These are phyloP conservation scores for Aspergillus sp. DNA, from an alignment of 2,329 filamentous ascomycete genomes.

Conservation along the genomic window DNA sequence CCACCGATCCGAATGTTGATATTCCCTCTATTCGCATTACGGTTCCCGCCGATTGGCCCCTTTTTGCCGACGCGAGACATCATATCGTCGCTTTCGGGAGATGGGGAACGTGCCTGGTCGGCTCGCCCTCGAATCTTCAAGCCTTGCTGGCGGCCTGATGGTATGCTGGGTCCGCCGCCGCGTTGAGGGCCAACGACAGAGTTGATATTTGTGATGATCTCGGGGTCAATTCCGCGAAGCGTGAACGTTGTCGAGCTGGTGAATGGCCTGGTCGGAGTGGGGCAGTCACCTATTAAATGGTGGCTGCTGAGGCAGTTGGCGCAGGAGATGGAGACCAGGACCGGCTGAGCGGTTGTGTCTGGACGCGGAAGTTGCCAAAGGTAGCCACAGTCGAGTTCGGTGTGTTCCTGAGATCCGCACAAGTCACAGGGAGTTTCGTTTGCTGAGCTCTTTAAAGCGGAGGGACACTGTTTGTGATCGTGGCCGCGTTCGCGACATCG, in stretches of 20 bases:
- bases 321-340: slow-evolving; percentile 51
- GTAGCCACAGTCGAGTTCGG: slow-evolving; percentile 63
- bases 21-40: slow-evolving; percentile 34
- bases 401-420: slow-evolving; percentile 61
- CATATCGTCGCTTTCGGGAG: slow-evolving; percentile 43
- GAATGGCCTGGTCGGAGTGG: slow-evolving; percentile 33
- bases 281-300: slow-evolving; percentile 52
- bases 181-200: slow-evolving; percentile 23
- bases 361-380: slow-evolving; percentile 57
- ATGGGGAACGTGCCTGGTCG: slow-evolving; percentile 30
- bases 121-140: slow-evolving; percentile 45
- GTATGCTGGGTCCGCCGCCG: slow-evolving; percentile 16
- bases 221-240: slow-evolving; percentile 41
- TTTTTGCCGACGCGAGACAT: slow-evolving; percentile 34
- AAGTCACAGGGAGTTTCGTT: slow-evolving; percentile 61
- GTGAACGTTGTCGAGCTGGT: slow-evolving; percentile 44
- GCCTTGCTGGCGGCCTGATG: slow-evolving; percentile 29
- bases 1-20: slow-evolving; percentile 45
- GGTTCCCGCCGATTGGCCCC: slow-evolving; percentile 31
- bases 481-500: slow-evolving; percentile 71
- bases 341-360: slow-evolving; percentile 30
- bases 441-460: slow-evolving; percentile 63
- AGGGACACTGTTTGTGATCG: slow-evolving; percentile 53
- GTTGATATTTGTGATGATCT: slow-evolving; percentile 46
- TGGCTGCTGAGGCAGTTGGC: slow-evolving; percentile 47